Base-by-base conservation (phyloP, 2,329 filamentous ascomycete species). In the Pyrenophora teres region DNA sequence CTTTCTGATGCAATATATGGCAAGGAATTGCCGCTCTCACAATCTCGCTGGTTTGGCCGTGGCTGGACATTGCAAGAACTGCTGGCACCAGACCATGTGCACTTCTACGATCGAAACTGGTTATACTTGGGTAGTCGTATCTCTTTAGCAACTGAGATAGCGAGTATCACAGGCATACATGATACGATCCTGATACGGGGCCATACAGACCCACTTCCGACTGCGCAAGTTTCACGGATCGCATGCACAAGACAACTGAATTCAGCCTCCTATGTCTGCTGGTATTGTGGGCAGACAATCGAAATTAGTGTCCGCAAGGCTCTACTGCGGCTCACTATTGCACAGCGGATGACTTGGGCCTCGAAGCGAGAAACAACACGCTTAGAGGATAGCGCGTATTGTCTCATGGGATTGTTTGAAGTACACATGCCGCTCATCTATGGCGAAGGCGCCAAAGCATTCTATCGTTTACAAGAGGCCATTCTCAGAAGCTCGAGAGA, bases 331-430 rank as follows among this genome's bases (percentile, higher is more conserved):
- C 27, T 30, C 27, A 30, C 27, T 9, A 30, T 42, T 10, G 18
- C 41, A 1, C 18, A 70, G 40, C 51, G 57, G 5, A 41, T 60
- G 31, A 39, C 32, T 1, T 63, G 60, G 60, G 52, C 47, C 1
- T 32, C 19, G 13, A 6, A 21, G 16, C 37, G 60, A 6, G 2
- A 37, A 31, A 58, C 53, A 0, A 60, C 58, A 18, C 31, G 57
- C 10, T 38, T 44, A 32, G 69, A 72, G 56, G 69, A 72, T 45
- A 44, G 30, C 5, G 64, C 67, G 1, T 72, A 72, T 43, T 69
- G 36, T 18, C 54, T 72, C 0, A 45, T 72, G 2, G 69, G 69
- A 0, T 40, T 70, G 3, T 65, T 70, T 42, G 57, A 54, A 37
- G 52, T 72, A 1, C 51, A 54, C 1, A 51, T 57, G 44, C 47